A percentile compares a stretch with the other conserved stretches of the same genome.
Conservation (phyloP, 2,329 filamentous ascomycete species). For the Aspergillus japonicus region DNA sequence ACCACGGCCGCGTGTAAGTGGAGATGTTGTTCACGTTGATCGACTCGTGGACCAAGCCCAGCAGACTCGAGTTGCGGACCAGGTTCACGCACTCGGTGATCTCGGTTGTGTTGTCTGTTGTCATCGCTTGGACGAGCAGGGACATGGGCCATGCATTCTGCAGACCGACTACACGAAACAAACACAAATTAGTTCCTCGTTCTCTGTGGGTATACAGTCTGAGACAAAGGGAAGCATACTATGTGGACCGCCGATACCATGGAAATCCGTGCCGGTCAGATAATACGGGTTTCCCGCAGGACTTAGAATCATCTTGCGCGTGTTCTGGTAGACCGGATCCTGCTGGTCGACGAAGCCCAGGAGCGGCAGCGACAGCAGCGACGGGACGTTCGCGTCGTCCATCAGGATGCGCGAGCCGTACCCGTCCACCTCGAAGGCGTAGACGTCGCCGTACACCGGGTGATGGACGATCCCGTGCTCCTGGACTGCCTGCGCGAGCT, state of each 20-base stretch:
- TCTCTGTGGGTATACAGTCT: background rate
- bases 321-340: conserved; percentile 80
- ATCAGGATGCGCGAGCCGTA: conserved; percentile 62
- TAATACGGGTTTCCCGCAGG: conserved; percentile 85
- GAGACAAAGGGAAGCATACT: conserved; percentile 38
- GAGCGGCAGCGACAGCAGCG: conserved; percentile 59
- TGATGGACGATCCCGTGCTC: conserved; percentile 70
- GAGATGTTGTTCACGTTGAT: conserved; percentile 72
- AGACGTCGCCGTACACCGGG: conserved; percentile 56
- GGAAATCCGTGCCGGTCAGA: conserved; percentile 71
- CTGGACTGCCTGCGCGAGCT: conserved; percentile 74
- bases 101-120: conserved; percentile 75
- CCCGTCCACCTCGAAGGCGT: conserved; percentile 65
- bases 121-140: conserved; percentile 86
- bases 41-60: conserved; percentile 89
- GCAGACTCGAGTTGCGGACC: conserved; percentile 71
- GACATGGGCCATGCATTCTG: conserved; percentile 97
- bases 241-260: conserved; percentile 81
- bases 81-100: conserved; percentile 70
- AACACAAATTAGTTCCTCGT: conserved; percentile 12
- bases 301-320: conserved; percentile 74
- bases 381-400: conserved; percentile 67
- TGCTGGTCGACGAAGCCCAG: conserved; percentile 57
- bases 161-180: conserved; percentile 69
- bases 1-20: conserved; percentile 87